Percentiles rank a stretch among this genome's conserved stretches.
These are phyloP conservation scores for Cladophialophora chaetospira DNA, from an alignment of 2,329 filamentous ascomycete genomes.

Conservation along the genomic window DNA sequence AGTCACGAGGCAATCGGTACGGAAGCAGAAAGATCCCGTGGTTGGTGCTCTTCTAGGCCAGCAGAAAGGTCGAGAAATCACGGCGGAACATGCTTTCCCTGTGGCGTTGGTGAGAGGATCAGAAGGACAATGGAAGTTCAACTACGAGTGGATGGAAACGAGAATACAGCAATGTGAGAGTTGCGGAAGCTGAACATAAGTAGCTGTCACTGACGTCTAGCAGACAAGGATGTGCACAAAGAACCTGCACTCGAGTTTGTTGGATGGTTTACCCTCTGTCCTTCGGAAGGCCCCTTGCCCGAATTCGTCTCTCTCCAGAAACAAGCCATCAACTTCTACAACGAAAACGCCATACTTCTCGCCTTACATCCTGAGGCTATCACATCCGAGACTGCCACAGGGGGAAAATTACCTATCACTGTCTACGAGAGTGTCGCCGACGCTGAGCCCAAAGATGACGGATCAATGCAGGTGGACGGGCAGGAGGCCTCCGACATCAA, in stretches of 20 bases:
- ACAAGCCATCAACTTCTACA: conserved; percentile 67
- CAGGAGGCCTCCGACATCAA: conserved; percentile 61
- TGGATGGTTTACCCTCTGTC: conserved; percentile 85
- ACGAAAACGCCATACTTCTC: conserved; percentile 84
- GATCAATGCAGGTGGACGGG: conserved; percentile 72
- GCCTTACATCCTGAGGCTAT: conserved; percentile 74
- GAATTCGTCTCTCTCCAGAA: conserved; percentile 72
- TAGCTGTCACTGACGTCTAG: conserved; percentile 17
- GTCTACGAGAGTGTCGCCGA: conserved; percentile 87
- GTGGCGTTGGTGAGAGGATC: conserved; percentile 59
- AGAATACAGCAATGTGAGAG: conserved; percentile 81
- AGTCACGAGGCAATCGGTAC: conserved; percentile 84
- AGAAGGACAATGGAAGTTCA: conserved; percentile 63
- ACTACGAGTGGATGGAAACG: conserved; percentile 71
- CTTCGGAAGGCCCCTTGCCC: conserved; percentile 68
- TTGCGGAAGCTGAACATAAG: background rate
- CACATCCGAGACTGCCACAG: conserved; percentile 55
- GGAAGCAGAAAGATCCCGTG: conserved; percentile 72
- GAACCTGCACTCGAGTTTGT: conserved; percentile 80
- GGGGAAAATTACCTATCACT: conserved; percentile 82
- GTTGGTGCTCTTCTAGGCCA: conserved; percentile 88
- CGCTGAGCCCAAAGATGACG: conserved; percentile 58
- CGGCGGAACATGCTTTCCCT: conserved; percentile 91
- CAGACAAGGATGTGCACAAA: conserved; percentile 88
- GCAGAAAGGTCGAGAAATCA: conserved; percentile 86